Conservation (phyloP, 2,329 filamentous ascomycete genomes). For the Fusarium clavum region DNA sequence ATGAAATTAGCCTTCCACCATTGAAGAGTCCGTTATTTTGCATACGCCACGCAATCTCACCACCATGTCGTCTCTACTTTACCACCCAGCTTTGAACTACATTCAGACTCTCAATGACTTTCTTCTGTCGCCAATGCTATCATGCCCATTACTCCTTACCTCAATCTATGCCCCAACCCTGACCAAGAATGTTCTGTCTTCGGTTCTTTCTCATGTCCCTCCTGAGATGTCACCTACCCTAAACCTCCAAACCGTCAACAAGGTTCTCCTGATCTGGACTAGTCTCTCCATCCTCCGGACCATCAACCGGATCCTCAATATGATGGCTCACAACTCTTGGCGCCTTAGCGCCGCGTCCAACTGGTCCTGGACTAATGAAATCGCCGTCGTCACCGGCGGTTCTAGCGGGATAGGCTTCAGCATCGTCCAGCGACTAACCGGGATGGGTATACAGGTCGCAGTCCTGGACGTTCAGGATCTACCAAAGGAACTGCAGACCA, state of each 20-base stretch:
- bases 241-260: conserved; percentile 8
- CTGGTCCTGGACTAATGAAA: conserved; percentile 55
- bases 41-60: not conserved
- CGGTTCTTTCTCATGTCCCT: conserved; percentile 13
- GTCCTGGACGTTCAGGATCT: conserved; percentile 71
- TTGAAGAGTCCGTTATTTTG: not conserved
- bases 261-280: conserved; percentile 37
- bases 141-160: conserved; percentile 32
- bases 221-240: conserved; percentile 12
- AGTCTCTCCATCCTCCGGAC: conserved; percentile 40
- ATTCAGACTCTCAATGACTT: conserved; percentile 5
- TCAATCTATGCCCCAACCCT: conserved; percentile 28
- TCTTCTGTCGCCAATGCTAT: conserved; percentile 35
- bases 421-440: conserved; percentile 49
- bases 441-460: conserved; percentile 69
- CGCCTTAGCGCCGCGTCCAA: conserved; percentile 31
- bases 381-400: conserved; percentile 59
- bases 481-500: conserved; percentile 42
- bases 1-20: not conserved
- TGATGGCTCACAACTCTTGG: conserved; percentile 49
- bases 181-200: conserved; percentile 24
- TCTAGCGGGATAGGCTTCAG: conserved; percentile 57
- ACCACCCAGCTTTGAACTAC: conserved; percentile 31
- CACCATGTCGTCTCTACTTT: conserved; percentile 41
- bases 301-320: conserved; percentile 44